Evolutionary conservation across 805 yeast species (phyloP).

Genomic region (Cyberlindnera euphorbiiphila): DNA sequence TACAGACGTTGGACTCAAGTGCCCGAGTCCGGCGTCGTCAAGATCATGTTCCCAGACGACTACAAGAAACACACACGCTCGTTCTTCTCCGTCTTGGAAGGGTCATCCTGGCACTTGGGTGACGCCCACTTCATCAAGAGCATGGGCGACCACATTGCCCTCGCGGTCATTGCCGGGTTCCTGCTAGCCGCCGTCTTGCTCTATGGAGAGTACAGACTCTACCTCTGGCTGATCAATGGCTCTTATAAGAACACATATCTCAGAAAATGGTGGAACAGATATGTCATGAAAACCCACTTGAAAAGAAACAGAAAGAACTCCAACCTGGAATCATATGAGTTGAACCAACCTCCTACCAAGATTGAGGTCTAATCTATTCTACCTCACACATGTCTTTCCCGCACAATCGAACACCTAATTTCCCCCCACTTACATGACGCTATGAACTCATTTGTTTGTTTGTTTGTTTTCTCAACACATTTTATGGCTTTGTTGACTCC

Average conservation of each 20-base stretch:
- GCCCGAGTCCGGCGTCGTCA: constrained; percentile 59
- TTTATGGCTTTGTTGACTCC: too few species aligned
- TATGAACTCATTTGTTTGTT: too few species aligned
- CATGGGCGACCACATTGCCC: constrained; percentile 68
- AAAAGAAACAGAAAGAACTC: constrained; percentile 29
- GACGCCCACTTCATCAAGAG: constrained; percentile 79
- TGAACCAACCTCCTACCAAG: constrained; percentile 9
- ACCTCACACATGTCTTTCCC: too few species aligned
- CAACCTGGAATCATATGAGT: constrained; percentile 22
- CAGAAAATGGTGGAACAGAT: constrained; percentile 17
- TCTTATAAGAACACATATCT: constrained; percentile 21
- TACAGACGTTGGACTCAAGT: constrained; percentile 73
- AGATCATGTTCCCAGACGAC: constrained; percentile 69
- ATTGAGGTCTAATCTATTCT: constrained; percentile 2
- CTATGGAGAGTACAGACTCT: constrained; percentile 45
- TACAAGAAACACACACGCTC: constrained; percentile 59
- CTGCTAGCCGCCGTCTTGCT: constrained; percentile 46
- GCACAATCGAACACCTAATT: too few species aligned
- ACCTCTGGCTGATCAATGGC: constrained; percentile 36
- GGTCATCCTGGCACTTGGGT: constrained; percentile 90
- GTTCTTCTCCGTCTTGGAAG: constrained; percentile 71
- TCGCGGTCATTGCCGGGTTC: constrained; percentile 71
- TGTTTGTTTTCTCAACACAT: too few species aligned
- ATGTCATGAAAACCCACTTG: constrained; percentile 16
- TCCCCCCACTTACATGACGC: too few species aligned